Base-by-base conservation (phyloP, 108 stramenopile species). In the Cyclostephanos tholiformis region DNA sequence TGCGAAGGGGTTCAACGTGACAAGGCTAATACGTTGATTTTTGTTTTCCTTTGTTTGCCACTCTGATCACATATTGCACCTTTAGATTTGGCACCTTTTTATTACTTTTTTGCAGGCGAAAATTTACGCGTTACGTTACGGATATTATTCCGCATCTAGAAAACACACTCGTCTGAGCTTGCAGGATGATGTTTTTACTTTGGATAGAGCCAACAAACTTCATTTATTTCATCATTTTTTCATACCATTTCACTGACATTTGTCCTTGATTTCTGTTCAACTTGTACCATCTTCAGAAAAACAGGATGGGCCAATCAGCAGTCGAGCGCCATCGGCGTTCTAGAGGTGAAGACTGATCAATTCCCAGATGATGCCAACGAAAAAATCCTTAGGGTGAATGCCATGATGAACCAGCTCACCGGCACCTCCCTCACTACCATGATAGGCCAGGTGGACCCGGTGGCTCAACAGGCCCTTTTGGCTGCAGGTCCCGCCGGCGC, bases 261-360 rank as follows among this genome's bases (percentile, higher is more conserved):
- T 19, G 48, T 43, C 61, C 7, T 44, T 66, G 29, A 39, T 36
- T 35, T 38, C 23, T 65, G 22, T 44, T 38, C 63, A 63, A 14
- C 29, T 19, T 62, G 11, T 65, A 16, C 49, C 19, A 17, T 43
- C 51, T 29, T 3, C 65, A 85, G 80, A 71, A 95, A 91, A 74
- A 95, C 91, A n/a, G 94, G 94, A n/a, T 95, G 94, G 94, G 91
- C 91, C 14, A 84, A 84, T 29, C 86, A 86, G 52, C 90, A 90
- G 63, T 48, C 53, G 25, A 73, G 82, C 13, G 65, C 83, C 39
- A 75, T 77, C 35, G 86, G 86, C 16, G 79, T 83, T 16, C 78
- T 72, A 26, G 90, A 86, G 25, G 82, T 86, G 12, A 81, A 82
- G 17, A 84, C 90, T 12, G 80, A 85, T 22, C 82, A 82, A 53